Percentiles rank a stretch among this genome's conserved stretches.
phyloP scores from a whole-genome alignment of 2,329 filamentous ascomycete species.

The Coleophoma eucalyptorum region DNA sequence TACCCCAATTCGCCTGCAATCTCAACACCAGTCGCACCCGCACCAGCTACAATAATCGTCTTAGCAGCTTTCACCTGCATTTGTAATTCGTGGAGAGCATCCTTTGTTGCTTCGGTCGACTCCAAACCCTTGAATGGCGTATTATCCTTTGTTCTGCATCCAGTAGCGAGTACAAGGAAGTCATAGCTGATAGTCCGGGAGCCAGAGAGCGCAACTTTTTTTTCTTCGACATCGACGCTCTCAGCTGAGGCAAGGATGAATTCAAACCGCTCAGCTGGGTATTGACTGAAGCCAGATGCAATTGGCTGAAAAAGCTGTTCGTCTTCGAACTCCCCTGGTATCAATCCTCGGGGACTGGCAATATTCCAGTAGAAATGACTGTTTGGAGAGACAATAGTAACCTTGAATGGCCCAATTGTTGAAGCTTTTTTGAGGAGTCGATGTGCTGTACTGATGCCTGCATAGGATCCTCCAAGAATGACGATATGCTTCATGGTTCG shows the following conservation, averaged over 20 bases:
- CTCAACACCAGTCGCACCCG: slow-evolving; percentile 30
- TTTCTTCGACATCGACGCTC: slow-evolving; percentile 35
- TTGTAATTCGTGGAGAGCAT: slow-evolving; percentile 18
- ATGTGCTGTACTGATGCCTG: slow-evolving; percentile 26
- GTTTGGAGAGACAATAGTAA: slow-evolving; percentile 50
- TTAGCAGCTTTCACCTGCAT: slow-evolving; percentile 18
- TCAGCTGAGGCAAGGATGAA: slow-evolving; percentile 46
- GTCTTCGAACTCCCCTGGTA: slow-evolving; percentile 39
- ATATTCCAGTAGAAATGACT: slow-evolving; percentile 47
- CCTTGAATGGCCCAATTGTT: slow-evolving; percentile 37
- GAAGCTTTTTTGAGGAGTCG: slow-evolving; percentile 23
- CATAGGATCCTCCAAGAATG: slow-evolving; percentile 27
- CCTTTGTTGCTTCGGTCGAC: slow-evolving; percentile 29
- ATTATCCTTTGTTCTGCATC: slow-evolving; percentile 36
- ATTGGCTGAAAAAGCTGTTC: slow-evolving; percentile 35
- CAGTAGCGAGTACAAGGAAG: slow-evolving; percentile 52
- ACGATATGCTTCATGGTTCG: slow-evolving; percentile 24
- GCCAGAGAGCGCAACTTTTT: slow-evolving; percentile 36
- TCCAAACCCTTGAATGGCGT: slow-evolving; percentile 47
- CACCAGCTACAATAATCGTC: slow-evolving; percentile 28
- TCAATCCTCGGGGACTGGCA: slow-evolving; percentile 41
- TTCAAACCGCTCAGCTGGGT: slow-evolving; percentile 44
- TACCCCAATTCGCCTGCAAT: slow-evolving; percentile 27
- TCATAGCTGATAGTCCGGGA: slow-evolving; percentile 40
- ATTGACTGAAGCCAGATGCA: slow-evolving; percentile 42